A percentile compares a stretch with the other conserved stretches of the same genome.
These are phyloP conservation scores for Hirsutella thompsonii DNA, from an alignment of 2,329 filamentous ascomycete species.

Conservation along the genomic window DNA sequence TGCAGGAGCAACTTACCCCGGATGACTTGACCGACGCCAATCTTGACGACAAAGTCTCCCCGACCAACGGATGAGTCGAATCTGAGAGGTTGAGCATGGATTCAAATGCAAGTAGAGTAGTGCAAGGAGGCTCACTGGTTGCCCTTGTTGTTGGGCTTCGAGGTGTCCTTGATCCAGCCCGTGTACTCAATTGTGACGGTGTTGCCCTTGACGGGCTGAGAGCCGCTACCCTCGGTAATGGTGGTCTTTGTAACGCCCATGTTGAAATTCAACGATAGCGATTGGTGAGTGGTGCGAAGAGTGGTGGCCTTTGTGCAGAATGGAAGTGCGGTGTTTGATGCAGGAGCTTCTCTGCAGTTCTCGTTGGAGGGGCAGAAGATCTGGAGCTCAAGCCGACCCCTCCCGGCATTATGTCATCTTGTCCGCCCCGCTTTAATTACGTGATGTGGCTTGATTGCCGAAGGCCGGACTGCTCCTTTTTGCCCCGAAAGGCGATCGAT, in stretches of 20 bases:
- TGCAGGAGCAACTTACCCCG: slow-evolving; percentile 59
- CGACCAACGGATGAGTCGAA: slow-evolving; percentile 81
- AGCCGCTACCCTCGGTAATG: slow-evolving; percentile 46
- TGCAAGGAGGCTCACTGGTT: slow-evolving; percentile 41
- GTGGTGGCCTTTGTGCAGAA: no score
- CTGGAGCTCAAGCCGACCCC: no score
- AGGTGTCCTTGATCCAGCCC: slow-evolving; percentile 65
- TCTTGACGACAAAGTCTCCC: slow-evolving; percentile 61
- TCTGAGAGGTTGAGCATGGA: slow-evolving; percentile 30
- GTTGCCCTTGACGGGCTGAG: slow-evolving; percentile 53
- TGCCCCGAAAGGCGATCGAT: no score
- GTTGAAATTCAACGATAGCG: slow-evolving; percentile 12
- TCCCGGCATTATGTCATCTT: no score
- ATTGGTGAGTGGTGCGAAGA: no score
- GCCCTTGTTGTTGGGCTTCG: slow-evolving; percentile 52
- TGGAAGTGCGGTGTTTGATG: no score
- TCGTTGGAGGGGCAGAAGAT: no score
- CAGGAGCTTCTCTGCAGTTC: no score
- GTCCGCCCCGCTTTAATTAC: no score
- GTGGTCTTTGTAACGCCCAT: slow-evolving; percentile 67
- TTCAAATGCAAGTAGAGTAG: not conserved
- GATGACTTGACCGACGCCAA: slow-evolving; percentile 79
- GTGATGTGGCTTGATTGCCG: no score
- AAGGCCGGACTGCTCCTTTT: no score
- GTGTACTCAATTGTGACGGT: slow-evolving; percentile 83